Percentiles rank a stretch among this genome's conserved stretches.
Evolutionary conservation across 495 filamentous ascomycete species (phyloP).

Genomic region (Penicillium tannophilum): DNA sequence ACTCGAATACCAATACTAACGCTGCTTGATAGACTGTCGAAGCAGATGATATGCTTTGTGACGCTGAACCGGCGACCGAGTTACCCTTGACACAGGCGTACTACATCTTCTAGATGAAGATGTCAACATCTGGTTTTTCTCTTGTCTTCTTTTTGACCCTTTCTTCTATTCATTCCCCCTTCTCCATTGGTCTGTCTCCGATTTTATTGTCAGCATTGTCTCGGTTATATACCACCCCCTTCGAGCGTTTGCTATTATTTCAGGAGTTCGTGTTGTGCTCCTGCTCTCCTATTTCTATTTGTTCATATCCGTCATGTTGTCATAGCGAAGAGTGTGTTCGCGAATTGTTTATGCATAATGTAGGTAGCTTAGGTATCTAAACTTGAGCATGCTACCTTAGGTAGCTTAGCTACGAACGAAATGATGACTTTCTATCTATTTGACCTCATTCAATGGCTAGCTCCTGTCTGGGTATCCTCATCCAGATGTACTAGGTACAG

Average conservation of each 20-base stretch:
- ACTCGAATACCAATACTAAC: not conserved
- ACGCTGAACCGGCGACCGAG: conserved; percentile 68
- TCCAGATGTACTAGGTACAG: not conserved
- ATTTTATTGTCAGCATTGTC: conserved; percentile 12
- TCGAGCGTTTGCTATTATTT: conserved; percentile 22
- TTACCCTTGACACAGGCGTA: conserved; percentile 82
- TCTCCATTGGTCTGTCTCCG: not conserved
- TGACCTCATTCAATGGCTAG: not conserved
- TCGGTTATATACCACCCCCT: conserved; percentile 26
- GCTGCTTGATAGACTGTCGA: conserved; percentile 58
- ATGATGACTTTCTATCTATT: conserved; percentile 14
- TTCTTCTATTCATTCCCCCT: not conserved
- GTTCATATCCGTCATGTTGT: conserved; percentile 4
- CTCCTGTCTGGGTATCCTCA: no score
- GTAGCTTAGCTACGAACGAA: conserved; percentile 17
- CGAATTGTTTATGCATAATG: conserved; percentile 11
- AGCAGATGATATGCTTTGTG: conserved; percentile 78
- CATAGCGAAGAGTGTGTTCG: conserved; percentile 15
- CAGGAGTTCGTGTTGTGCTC: conserved; percentile 11
- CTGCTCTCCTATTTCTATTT: not conserved
- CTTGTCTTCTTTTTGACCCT: conserved; percentile 1
- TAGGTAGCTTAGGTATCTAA: conserved; percentile 3
- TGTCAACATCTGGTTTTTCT: not conserved
- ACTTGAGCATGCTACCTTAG: conserved; percentile 1
- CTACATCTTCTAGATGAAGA: conserved; percentile 67